Evolutionary conservation across 495 filamentous ascomycete species (phyloP).

Genomic region (Bacidia gigantensis): DNA sequence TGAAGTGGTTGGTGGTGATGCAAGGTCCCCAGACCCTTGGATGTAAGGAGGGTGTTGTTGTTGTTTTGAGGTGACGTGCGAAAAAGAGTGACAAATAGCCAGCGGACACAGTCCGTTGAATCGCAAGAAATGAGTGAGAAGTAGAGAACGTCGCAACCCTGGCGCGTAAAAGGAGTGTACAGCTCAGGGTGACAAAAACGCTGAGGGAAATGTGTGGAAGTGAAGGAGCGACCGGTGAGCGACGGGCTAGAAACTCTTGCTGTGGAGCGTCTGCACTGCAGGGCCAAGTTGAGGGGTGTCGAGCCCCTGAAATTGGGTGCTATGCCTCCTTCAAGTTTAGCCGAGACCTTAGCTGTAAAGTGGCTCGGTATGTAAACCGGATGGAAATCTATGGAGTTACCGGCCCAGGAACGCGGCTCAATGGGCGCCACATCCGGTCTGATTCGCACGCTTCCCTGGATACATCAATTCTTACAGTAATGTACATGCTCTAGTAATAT

Average conservation of each 20-base stretch:
- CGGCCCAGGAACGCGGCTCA: too few species aligned
- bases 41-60: slow-evolving; percentile 15
- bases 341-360: background rate
- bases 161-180: slow-evolving; percentile 21
- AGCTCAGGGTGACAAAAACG: slow-evolving; percentile 21
- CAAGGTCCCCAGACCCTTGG: background rate
- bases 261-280: too few species aligned
- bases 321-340: background rate
- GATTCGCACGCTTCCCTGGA: too few species aligned
- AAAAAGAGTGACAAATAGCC: slow-evolving; percentile 6
- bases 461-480: too few species aligned
- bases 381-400: too few species aligned
- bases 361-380: too few species aligned
- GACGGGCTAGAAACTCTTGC: slow-evolving; percentile 4
- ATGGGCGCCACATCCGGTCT: too few species aligned
- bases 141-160: slow-evolving; percentile 7
- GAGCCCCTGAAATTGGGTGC: background rate
- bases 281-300: background rate
- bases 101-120: slow-evolving; percentile 5
- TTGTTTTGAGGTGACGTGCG: slow-evolving; percentile 5
- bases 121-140: slow-evolving; percentile 3
- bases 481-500: too few species aligned
- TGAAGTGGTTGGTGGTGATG: background rate
- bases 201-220: slow-evolving; percentile 30
- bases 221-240: slow-evolving; percentile 25